Base-by-base conservation (phyloP, 345 rosid species). In the Salix brachista region DNA sequence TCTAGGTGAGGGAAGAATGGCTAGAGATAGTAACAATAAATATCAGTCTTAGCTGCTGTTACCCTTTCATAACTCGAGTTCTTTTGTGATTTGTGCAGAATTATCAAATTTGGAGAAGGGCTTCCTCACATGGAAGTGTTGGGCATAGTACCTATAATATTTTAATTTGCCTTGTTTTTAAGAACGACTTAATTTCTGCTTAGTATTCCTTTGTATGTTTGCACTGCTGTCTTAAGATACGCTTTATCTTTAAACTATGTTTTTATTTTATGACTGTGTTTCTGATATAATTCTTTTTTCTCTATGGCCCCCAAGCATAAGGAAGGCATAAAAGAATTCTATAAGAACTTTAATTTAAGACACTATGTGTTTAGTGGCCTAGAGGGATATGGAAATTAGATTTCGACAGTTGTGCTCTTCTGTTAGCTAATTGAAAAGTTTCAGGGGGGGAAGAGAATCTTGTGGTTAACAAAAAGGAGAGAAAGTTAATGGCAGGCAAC, bases 261-360 rank as follows among this genome's bases (percentile, higher is more conserved):
- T 71, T 52, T 71, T n/a, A 52, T 28, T 60, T 30, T 54, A 71
- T 36, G 56, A 69, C 11, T 69, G 58, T 26, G 58, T 69, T 42
- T 54, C 26, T 21, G 26, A 54, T 54, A 3, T 7, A 21, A 21
- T 12, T 54, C 25, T 52, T 54, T 21, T 56, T 56, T 8, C 23
- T 56, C 11, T 9, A 56, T 21, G 62, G 62, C 4, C 61, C 25
- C 61, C 25, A 19, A 2, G 3, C n/a, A 8, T 2, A 23, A n/a
- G 62, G 11, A 56, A 56, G 62, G 26, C 5, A 0, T 56, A 10
- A n/a, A 56, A 9, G 62, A 11, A 21, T 56, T 56, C 62, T n/a
- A 1, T n/a, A 6, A 17, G 6, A 56, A n/a, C 25, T 56, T 56
- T 13, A 9, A 56, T 13, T 23, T 9, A 2, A 41, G 44, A 41